Evolutionary conservation across 345 rosid species (phyloP).

Genomic region (Eucalyptus marginata): DNA sequence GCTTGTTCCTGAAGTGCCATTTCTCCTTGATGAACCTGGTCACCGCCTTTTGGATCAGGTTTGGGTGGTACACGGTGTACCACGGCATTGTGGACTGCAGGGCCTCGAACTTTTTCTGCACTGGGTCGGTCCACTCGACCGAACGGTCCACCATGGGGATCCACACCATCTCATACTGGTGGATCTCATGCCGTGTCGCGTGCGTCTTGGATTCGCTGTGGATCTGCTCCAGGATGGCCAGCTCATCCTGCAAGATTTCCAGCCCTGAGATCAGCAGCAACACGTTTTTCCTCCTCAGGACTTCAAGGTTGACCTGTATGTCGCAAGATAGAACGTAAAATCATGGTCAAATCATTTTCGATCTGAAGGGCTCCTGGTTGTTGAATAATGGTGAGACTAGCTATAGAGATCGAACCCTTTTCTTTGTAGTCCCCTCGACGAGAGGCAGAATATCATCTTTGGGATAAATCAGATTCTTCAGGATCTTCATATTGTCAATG

Average conservation of each 20-base stretch:
- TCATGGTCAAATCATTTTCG: neutral
- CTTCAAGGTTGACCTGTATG: constrained; percentile 54
- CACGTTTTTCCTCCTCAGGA: constrained; percentile 71
- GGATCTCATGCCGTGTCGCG: constrained; percentile 25
- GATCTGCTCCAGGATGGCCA: constrained; percentile 70
- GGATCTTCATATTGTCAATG: constrained; percentile 82
- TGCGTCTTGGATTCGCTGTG: constrained; percentile 58
- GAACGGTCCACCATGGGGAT: constrained; percentile 52
- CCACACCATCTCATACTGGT: constrained; percentile 81
- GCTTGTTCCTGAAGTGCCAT: constrained; percentile 85
- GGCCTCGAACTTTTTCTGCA: constrained; percentile 32
- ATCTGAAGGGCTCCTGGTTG: neutral
- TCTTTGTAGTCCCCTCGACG: constrained; percentile 60
- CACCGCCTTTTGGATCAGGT: constrained; percentile 47
- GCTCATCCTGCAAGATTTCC: constrained; percentile 56
- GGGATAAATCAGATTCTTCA: constrained; percentile 61
- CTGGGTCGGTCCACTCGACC: constrained; percentile 12
- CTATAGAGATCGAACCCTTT: constrained; percentile 24
- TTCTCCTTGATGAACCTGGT: constrained; percentile 49
- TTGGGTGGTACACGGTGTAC: constrained; percentile 60
- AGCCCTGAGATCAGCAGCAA: constrained; percentile 64
- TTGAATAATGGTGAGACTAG: neutral
- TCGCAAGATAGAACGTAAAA: neutral
- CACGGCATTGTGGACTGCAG: constrained; percentile 62
- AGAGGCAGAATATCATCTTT: constrained; percentile 52